Conservation (phyloP, 1,284 basidiomycete species). For the Heliocybe sulcata region DNA sequence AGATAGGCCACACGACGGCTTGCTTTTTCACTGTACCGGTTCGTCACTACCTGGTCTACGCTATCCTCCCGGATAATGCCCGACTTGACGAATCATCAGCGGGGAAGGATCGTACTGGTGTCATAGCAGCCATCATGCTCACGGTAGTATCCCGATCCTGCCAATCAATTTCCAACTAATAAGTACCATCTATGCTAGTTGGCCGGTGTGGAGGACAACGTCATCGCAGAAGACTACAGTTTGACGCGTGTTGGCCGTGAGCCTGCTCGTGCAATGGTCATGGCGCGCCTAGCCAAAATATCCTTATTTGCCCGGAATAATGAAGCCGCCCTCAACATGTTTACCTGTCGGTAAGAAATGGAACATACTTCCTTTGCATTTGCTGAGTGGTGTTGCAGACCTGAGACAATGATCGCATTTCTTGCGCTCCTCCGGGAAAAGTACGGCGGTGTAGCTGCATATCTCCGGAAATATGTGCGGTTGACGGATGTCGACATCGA, state of each 20-base stretch:
- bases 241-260: constrained; percentile 71
- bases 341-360: constrained; percentile 57
- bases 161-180: not conserved
- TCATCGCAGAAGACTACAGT: constrained; percentile 66
- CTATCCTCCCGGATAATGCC: not conserved
- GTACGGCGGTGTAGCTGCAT: constrained; percentile 63
- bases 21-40: constrained; percentile 73
- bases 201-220: constrained; percentile 55
- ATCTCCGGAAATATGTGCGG: constrained; percentile 44
- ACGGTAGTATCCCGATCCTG: constrained; percentile 34
- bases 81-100: constrained; percentile 21
- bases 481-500: constrained; percentile 55
- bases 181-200: constrained; percentile 36
- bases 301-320: constrained; percentile 64
- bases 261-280: constrained; percentile 61
- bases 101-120: constrained; percentile 74
- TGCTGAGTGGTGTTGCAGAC: constrained; percentile 28
- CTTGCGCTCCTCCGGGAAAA: constrained; percentile 47
- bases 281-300: constrained; percentile 57
- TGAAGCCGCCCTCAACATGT: constrained; percentile 71
- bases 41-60: constrained; percentile 6
- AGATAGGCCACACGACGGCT: constrained; percentile 56
- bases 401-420: constrained; percentile 67
- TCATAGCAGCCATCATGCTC: constrained; percentile 66
- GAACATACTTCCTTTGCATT: not conserved